phyloP scores from a whole-genome alignment of 345 rosid genomes.

The Hibiscus trionum region DNA sequence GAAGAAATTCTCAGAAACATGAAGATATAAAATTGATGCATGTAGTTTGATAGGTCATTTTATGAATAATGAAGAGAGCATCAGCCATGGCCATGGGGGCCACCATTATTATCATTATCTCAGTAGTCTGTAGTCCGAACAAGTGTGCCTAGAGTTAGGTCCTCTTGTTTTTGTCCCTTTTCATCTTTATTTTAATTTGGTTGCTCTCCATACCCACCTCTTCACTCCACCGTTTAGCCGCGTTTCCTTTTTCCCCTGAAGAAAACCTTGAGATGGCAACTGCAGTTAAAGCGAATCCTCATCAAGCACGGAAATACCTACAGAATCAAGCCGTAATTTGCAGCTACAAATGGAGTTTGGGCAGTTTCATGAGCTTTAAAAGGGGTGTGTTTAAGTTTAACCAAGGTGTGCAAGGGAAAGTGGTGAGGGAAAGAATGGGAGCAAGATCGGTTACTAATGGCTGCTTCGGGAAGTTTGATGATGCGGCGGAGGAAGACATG shows the following conservation, averaged over 20 bases:
- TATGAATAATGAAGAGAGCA: not conserved
- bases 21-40: not conserved
- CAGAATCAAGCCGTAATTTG: not conserved
- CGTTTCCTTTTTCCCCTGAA: not conserved
- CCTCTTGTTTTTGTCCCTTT: not conserved
- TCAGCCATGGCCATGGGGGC: not conserved
- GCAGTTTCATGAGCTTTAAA: not conserved
- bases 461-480: not conserved
- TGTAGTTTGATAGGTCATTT: not conserved
- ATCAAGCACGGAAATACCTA: not conserved
- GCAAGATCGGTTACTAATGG: not conserved
- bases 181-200: not conserved
- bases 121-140: not conserved
- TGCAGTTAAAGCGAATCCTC: not conserved
- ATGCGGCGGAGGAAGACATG: not conserved
- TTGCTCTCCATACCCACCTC: not conserved
- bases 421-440: not conserved
- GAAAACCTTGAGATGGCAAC: not conserved
- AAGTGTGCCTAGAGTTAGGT: not conserved
- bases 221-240: constrained; percentile 10
- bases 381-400: not conserved
- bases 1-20: not conserved
- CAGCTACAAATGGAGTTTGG: not conserved
- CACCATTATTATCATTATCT: not conserved
- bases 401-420: not conserved